Evolutionary conservation across 495 filamentous ascomycete species (phyloP), one percentile per base, ranked within the genome.

Genomic region (Tetracladium setigerum): DNA sequence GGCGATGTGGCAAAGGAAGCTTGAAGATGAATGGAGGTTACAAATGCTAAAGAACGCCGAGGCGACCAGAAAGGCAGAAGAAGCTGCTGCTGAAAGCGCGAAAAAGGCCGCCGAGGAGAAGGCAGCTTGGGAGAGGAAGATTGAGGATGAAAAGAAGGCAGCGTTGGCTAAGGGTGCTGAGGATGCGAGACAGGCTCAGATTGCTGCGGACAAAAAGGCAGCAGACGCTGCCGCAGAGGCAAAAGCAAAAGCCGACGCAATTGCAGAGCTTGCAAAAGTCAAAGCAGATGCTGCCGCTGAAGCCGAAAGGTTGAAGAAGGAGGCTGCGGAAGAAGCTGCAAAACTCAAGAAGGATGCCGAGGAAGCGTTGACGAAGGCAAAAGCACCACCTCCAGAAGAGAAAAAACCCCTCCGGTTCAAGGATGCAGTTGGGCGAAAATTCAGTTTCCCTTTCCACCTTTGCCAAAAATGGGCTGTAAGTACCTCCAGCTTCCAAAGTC

Each of bases 341-440:
- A 52, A 56, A 34, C 35, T 41, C 12, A 53, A 67, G 42, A 65
- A 70, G 44, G 65, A 62, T 5, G 63, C 62, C 9, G 60, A 57
- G 11, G 62, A 56, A 31, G 59, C 58, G 3, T 47, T 54, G 1
- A 53, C 50, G 35, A 62, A 60, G 14, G 53, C 54, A 3, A 39
- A 44, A 12, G 34, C 59, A n/a, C 53, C 63, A 34, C 60, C 60
- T 24, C 48, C 54, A 4, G 71, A 77, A 38, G 77, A 78, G 55
- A 78, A 80, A 50, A 74, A 77, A 56, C 74, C 75, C 5, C 71
- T 84, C 57, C 76, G 76, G 54, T 83, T 84, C 58, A 80, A 78
- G 44, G 81, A 84, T 57, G 80, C 81, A 10, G 75, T 84, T 32
- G 77, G 77, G 9, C 61, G 81, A 24, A 82, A 82, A 49, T 83